Evolutionary conservation across 83 land plant genomes (phyloP), one percentile per base, ranked within the genome.

Genomic region (Isoetes engelmannii): DNA sequence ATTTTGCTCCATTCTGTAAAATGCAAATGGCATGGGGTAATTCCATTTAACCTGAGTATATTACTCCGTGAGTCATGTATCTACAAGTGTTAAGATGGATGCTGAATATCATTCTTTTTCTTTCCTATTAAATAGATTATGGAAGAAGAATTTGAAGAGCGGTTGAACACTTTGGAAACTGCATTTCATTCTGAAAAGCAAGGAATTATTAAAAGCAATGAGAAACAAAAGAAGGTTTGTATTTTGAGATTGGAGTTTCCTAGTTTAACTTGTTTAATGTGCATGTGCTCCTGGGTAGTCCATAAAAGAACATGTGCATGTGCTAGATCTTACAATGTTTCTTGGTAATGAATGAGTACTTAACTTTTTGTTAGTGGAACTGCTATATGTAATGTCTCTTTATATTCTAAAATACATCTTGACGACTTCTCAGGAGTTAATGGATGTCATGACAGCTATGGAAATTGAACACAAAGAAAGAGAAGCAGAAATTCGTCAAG

Each of bases 391-490:
- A 3, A 3, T 51, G 17, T 51, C 1, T 51, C 13, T 51, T 12
- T 51, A 51, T 51, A 51, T 12, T 51, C 15, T 51, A 12, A 17
- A 18, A 51, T 13, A 57, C 7, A 15, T 0, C 59, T 19, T 9
- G 13, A 54, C 44, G 5, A 4, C 49, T 8, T 9, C 7, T 59
- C 54, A 76, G 80, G 74, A 71, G 59, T 18, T 77, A 47, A 58
- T 57, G 53, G 76, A 72, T 53, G 72, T 72, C 76, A 43, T 77
- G 4, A 55, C 44, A 9, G 67, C 71, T 6, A 72, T 77, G 80
- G 61, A 77, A 67, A 47, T 45, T 44, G 75, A 77, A 19, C 68
- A 58, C 61, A 74, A 77, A 46, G 80, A 77, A 60, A 54, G 64
- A 9, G 58, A 73, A 28, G 17, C 17, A 62, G 80, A 77, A 48